Evolutionary conservation across 139 green algal genomes (phyloP), one percentile per base, ranked within the genome.

Genomic region (Spirogloea muscicola): DNA sequence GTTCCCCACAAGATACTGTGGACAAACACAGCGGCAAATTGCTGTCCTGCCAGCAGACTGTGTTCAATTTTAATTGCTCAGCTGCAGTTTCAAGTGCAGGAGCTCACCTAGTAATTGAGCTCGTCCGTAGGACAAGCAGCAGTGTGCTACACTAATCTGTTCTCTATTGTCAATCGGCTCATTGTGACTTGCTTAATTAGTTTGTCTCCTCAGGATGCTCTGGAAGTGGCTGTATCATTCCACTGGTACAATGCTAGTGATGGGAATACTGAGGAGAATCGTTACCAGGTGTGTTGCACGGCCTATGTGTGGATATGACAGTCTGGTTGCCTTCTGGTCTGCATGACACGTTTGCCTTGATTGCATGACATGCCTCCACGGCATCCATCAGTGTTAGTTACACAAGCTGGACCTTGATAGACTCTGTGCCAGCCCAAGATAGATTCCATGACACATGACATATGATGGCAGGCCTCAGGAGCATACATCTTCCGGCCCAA

Each of bases 401-500:
- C 13, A 51, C 13, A 25, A 25, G 10, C 10, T 51, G 43, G 10
- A 25, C 13, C 43, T 10, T 51, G 7, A 43, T 62, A n/a, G n/a
- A n/a, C n/a, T n/a, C n/a, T n/a, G n/a, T n/a, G n/a, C n/a, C n/a
- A n/a, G n/a, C n/a, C n/a, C n/a, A n/a, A n/a, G n/a, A n/a, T n/a
- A n/a, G n/a, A n/a, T n/a, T n/a, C n/a, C n/a, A n/a, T n/a, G n/a
- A n/a, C n/a, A n/a, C n/a, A n/a, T n/a, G n/a, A n/a, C n/a, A n/a
- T n/a, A n/a, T n/a, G n/a, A n/a, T 13, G 67, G 13, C 70, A 79
- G 74, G 52, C 51, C n/a, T 77, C 49, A 3, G 75, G 75, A 16
- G 75, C 75, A 2, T 82, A 82, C n/a, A 83, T 82, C 7, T 82
- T 82, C 75, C 75, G 75, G 7, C 75, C 75, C 25, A 74, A 74